Conservation (phyloP, 176 grass and related monocot genomes). For the Bonia amplexicaulis region DNA sequence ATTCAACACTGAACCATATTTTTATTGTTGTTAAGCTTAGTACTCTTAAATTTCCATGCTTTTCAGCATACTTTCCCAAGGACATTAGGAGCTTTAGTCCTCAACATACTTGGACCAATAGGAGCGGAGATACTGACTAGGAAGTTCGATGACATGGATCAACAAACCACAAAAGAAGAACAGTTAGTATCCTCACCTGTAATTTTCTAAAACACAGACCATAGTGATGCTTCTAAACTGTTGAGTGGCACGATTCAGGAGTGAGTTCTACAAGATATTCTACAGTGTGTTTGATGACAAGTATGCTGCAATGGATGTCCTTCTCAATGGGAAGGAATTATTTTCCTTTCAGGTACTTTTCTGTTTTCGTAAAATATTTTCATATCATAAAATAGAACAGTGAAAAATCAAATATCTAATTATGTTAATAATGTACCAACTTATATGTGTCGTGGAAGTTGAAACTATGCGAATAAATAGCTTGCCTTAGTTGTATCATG, state of each 20-base stretch:
- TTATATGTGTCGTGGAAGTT: not conserved
- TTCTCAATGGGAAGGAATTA: slow-evolving; percentile 78
- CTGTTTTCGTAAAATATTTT: not conserved
- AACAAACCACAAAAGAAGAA: slow-evolving; percentile 64
- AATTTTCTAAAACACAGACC: not conserved
- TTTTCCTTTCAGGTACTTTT: slow-evolving; percentile 82
- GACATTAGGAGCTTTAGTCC: slow-evolving; percentile 71
- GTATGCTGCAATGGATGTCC: slow-evolving; percentile 74
- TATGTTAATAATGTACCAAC: not conserved
- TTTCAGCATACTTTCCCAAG: slow-evolving; percentile 83
- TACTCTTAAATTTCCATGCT: not conserved
- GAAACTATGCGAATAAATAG: not conserved
- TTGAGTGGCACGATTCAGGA: slow-evolving; percentile 8
- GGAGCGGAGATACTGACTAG: slow-evolving; percentile 91
- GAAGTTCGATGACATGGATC: slow-evolving; percentile 94
- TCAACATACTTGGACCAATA: slow-evolving; percentile 72
- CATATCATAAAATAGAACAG: slow-evolving; percentile 9
- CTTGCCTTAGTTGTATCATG: not conserved
- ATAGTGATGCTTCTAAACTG: slow-evolving; percentile 10
- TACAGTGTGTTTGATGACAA: slow-evolving; percentile 80
- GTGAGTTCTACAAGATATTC: slow-evolving; percentile 77
- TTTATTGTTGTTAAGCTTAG: not conserved
- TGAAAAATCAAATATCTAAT: not conserved
- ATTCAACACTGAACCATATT: not conserved
- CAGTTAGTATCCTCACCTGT: slow-evolving; percentile 43